Evolutionary conservation across 2,329 filamentous ascomycete species (phyloP).

Genomic region (Aspergillaceae sp.): DNA sequence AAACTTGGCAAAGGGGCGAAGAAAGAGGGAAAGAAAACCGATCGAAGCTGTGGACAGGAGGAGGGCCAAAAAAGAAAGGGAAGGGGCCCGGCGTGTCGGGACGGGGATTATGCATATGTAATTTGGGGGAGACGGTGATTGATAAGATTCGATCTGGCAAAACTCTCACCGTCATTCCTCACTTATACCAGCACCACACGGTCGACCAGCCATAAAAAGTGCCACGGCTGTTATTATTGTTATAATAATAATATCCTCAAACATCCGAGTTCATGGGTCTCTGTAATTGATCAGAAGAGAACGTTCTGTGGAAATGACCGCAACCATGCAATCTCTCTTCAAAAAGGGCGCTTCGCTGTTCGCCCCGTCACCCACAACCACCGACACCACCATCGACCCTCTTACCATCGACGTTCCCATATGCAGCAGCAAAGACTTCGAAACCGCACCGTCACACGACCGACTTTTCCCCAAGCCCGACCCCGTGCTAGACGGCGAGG

Average conservation of each 20-base stretch:
- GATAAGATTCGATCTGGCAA: conserved; percentile 20
- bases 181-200: background rate
- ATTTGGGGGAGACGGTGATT: conserved; percentile 14
- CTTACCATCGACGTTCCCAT: conserved; percentile 16
- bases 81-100: background rate
- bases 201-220: too few relatives aligned
- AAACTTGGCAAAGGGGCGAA: too few relatives aligned
- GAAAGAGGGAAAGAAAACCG: too few relatives aligned
- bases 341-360: conserved; percentile 27
- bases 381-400: conserved; percentile 12
- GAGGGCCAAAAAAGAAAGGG: too few relatives aligned
- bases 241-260: background rate
- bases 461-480: conserved; percentile 66
- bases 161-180: conserved; percentile 1
- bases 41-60: too few relatives aligned
- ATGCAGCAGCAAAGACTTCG: conserved; percentile 34
- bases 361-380: conserved; percentile 20
- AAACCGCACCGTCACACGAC: conserved; percentile 38
- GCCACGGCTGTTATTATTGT: too few relatives aligned
- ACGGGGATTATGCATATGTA: background rate
- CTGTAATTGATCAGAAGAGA: background rate
- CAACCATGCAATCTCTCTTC: conserved; percentile 28
- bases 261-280: background rate
- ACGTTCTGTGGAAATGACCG: background rate
- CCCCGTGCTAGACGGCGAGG: conserved; percentile 73